These are phyloP conservation scores for Melaleuca alternifolia DNA, from an alignment of 345 rosid genomes.

Conservation along the genomic window DNA sequence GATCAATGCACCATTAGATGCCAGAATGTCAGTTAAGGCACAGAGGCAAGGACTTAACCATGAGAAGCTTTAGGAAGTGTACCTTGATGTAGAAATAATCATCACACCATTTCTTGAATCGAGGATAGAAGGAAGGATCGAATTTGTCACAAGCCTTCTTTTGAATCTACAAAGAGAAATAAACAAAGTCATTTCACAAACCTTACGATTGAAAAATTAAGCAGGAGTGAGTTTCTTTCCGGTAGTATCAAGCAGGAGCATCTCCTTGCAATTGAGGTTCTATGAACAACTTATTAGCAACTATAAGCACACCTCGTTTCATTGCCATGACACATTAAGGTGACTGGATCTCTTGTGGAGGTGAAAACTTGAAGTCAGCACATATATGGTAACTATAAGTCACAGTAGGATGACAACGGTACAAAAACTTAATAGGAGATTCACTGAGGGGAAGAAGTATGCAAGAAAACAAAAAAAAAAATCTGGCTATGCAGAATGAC, in stretches of 20 bases:
- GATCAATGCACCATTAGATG: not conserved
- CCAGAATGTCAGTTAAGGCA: not conserved
- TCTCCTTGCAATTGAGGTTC: not conserved
- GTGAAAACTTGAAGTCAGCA: not conserved
- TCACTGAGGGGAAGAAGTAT: not conserved
- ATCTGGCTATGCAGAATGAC: not conserved
- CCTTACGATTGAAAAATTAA: not conserved
- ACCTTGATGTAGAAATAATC: conserved; percentile 94
- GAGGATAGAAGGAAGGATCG: conserved; percentile 78
- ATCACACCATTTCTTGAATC: conserved; percentile 97
- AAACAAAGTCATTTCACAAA: not conserved
- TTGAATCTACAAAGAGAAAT: conserved; percentile 43
- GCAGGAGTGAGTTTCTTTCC: not conserved
- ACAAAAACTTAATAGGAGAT: not conserved
- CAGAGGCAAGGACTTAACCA: not conserved
- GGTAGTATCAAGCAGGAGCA: not conserved
- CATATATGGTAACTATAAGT: not conserved
- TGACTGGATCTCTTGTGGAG: not conserved
- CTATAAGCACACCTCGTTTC: not conserved
- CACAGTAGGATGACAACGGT: not conserved
- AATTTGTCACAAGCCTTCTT: conserved; percentile 81
- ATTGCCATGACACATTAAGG: not conserved
- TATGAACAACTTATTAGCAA: not conserved
- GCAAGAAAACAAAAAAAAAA: not conserved
- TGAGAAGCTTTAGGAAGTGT: not conserved